Evolutionary conservation across 169 alveolate species (phyloP).

Genomic region (Plasmodium adleri): DNA sequence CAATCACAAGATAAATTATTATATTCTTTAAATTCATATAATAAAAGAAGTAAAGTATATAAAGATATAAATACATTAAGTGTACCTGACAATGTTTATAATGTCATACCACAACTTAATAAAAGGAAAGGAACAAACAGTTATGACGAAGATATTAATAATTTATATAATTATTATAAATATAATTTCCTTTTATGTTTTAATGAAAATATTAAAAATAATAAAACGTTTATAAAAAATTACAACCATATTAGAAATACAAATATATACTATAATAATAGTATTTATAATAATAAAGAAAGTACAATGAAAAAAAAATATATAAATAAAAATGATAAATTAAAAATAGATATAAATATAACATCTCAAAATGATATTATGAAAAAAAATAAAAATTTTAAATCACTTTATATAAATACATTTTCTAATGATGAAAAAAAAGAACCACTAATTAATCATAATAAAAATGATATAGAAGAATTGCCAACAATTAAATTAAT

Average conservation of each 20-base stretch:
- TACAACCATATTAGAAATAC: slow-evolving; percentile 15
- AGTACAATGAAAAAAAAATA: not conserved
- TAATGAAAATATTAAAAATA: slow-evolving; percentile 27
- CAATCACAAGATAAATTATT: slow-evolving; percentile 26
- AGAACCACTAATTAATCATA: slow-evolving; percentile 47
- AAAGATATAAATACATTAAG: slow-evolving; percentile 50
- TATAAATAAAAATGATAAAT: not conserved
- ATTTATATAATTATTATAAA: slow-evolving; percentile 58
- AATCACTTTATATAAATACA: slow-evolving; percentile 28
- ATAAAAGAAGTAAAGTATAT: slow-evolving; percentile 44
- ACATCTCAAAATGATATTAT: not conserved
- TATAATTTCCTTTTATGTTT: slow-evolving; percentile 57
- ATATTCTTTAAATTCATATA: slow-evolving; percentile 37
- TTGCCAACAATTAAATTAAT: slow-evolving; percentile 60
- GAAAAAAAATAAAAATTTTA: not conserved
- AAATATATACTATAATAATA: not conserved
- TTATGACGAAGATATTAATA: slow-evolving; percentile 42
- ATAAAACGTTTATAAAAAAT: not conserved
- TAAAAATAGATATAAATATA: no score
- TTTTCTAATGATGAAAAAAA: slow-evolving; percentile 48
- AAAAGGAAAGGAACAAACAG: slow-evolving; percentile 19
- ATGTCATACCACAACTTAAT: slow-evolving; percentile 66
- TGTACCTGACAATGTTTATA: slow-evolving; percentile 65
- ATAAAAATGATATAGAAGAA: slow-evolving; percentile 23
- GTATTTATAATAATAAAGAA: slow-evolving; percentile 3